phyloP scores from a whole-genome alignment of 2,329 filamentous ascomycete species.

The Colletotrichum sp. region DNA sequence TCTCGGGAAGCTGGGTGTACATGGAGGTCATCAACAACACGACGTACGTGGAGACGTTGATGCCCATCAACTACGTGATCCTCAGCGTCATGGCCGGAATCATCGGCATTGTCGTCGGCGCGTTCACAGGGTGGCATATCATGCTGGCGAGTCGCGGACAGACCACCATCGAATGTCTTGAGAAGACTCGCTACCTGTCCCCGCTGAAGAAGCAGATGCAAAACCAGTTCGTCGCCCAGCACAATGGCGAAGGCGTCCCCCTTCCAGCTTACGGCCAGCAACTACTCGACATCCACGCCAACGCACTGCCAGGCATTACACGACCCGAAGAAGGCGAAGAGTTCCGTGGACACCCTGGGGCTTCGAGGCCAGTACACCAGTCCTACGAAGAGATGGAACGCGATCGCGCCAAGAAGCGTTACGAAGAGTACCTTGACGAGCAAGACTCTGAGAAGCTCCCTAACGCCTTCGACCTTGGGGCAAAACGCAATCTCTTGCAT shows the following conservation, averaged over 20 bases:
- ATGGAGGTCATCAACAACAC: constrained; percentile 76
- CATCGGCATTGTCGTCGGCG: constrained; percentile 85
- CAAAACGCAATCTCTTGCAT: constrained; percentile 78
- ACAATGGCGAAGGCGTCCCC: constrained; percentile 53
- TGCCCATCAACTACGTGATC: constrained; percentile 91
- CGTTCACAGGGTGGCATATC: constrained; percentile 93
- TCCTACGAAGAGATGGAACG: constrained; percentile 63
- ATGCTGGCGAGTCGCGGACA: constrained; percentile 78
- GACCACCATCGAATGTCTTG: constrained; percentile 95
- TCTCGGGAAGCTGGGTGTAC: constrained; percentile 84
- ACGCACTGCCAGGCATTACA: constrained; percentile 80
- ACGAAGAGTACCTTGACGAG: constrained; percentile 84
- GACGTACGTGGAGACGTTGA: constrained; percentile 74
- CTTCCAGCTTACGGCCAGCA: constrained; percentile 72
- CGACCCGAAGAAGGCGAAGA: constrained; percentile 83
- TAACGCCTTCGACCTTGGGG: constrained; percentile 91
- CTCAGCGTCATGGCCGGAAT: constrained; percentile 87
- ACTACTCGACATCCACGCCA: constrained; percentile 81
- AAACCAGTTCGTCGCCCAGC: constrained; percentile 62
- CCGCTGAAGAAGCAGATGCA: constrained; percentile 76
- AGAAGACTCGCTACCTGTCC: constrained; percentile 93
- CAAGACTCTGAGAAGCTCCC: constrained; percentile 87
- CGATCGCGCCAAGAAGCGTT: constrained; percentile 57
- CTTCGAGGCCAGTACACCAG: constrained; percentile 46
- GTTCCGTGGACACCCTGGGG: constrained; percentile 37